These are phyloP conservation scores for Hymenoscyphus infarciens DNA, from an alignment of 2,329 filamentous ascomycete genomes.

Conservation along the genomic window DNA sequence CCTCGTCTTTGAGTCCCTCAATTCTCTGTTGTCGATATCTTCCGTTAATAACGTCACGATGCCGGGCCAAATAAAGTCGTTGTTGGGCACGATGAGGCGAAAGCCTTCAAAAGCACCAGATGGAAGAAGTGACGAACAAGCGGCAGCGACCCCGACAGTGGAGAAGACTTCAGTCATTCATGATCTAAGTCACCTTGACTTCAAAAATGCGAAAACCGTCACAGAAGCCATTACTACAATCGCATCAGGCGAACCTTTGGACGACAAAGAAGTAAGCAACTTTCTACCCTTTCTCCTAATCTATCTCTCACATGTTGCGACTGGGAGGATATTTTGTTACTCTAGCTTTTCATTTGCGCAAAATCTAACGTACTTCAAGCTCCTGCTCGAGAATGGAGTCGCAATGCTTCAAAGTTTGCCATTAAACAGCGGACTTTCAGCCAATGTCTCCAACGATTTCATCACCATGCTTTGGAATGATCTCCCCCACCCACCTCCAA, in stretches of 20 bases:
- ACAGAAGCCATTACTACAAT: conserved; percentile 41
- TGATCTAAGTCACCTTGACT: conserved; percentile 39
- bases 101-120: conserved; percentile 47
- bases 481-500: conserved; percentile 48
- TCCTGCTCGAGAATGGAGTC: conserved; percentile 49
- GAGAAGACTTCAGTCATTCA: conserved; percentile 41
- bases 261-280: conserved; percentile 38
- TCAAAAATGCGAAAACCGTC: conserved; percentile 40
- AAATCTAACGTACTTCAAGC: conserved; percentile 25
- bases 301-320: neutral
- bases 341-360: neutral
- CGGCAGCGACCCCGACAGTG: conserved; percentile 29
- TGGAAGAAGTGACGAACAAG: conserved; percentile 41
- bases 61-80: conserved; percentile 38
- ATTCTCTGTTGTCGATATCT: neutral
- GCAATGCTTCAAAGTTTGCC: conserved; percentile 50
- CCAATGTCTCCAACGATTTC: conserved; percentile 47
- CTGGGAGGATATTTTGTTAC: neutral
- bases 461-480: conserved; percentile 52
- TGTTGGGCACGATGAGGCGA: conserved; percentile 44
- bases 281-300: neutral
- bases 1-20: neutral
- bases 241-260: conserved; percentile 43
- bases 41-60: conserved; percentile 20
- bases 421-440: conserved; percentile 45